phyloP scores from a whole-genome alignment of 164 flowering plant species.

The Magnolia changhungtana region DNA sequence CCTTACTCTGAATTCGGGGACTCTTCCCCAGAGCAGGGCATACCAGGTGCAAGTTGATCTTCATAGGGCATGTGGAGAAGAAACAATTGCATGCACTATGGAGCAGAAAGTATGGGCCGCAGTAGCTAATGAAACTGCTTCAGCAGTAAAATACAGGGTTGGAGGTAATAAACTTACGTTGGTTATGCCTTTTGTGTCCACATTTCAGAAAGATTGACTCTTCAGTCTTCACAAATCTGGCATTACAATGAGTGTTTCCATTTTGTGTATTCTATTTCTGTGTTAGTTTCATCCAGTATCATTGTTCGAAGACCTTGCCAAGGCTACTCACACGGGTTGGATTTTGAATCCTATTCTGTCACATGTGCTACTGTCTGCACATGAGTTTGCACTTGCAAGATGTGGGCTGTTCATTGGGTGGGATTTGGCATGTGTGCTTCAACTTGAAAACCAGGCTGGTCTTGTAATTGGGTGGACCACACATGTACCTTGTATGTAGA shows the following conservation, averaged over 20 bases:
- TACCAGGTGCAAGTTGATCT: slow-evolving; percentile 94
- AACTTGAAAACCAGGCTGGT: neutral
- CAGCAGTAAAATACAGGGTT: slow-evolving; percentile 83
- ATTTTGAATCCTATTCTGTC: neutral
- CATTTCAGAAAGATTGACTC: no score
- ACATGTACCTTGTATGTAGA: neutral
- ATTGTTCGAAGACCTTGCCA: neutral
- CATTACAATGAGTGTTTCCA: no score
- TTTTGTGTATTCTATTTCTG: no score
- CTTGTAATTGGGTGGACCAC: neutral
- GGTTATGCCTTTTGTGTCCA: no score
- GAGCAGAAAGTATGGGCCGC: slow-evolving; percentile 84
- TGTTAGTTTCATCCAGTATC: neutral
- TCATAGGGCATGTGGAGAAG: slow-evolving; percentile 68
- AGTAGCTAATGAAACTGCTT: slow-evolving; percentile 92
- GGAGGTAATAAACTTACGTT: slow-evolving; percentile 13
- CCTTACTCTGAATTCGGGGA: slow-evolving; percentile 50
- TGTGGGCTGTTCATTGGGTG: neutral
- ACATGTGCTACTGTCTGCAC: neutral
- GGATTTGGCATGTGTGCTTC: neutral
- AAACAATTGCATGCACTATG: slow-evolving; percentile 40
- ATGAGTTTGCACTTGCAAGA: neutral
- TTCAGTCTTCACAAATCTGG: no score
- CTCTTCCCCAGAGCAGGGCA: slow-evolving; percentile 85
- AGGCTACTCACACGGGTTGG: neutral